Evolutionary conservation across 192 early-diverging fungal genomes (phyloP), one percentile per base, ranked within the genome.

Genomic region (Linderina pennispora): DNA sequence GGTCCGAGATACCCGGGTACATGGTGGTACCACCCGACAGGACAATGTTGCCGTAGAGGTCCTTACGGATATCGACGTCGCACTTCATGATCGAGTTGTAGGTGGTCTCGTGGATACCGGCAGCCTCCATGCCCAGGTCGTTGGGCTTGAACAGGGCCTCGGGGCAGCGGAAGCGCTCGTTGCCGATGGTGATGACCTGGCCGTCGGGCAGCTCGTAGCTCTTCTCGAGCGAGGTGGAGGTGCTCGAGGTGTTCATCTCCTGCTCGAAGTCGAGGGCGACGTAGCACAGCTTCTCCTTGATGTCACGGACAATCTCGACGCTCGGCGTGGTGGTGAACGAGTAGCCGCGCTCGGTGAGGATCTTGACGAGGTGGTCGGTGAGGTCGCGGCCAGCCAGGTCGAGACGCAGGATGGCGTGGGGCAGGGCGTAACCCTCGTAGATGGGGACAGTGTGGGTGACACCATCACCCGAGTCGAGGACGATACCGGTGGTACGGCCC

Each of bases 211-310:
- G 81, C 71, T 95, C 94, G 80, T 94, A 97, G 39, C 87, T 88
- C 86, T 97, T 96, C 73, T 95, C 92, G 32, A 97, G 80, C 48
- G 91, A 81, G 40, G 91, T 91, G 21, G 92, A 94, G 45, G 83
- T 84, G 58, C 80, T 82, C 40, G 92, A 90, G 49, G 93, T 97
- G 69, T 91, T 82, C 84, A 95, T 87, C 75, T 99, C 97, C 79
- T 93, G 87, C 58, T 94, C 93, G 75, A 89, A 94, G 79, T 99
- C 93, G 33, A 95, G 80, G 45, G 93, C 93, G 60, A 95, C 93
- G 69, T 97, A 97, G 80, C 92, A 90, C 56, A 95, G 85, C 86
- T 95, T 97, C 77, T 97, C 96, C 85, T 99, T 99, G 79, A 99
- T 96, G 64, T 97, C 92, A 75, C 94, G 91, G 57, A 95, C 93